These are phyloP conservation scores for Nakazawaea laoshanensis DNA, from an alignment of 805 yeast species.

Conservation along the genomic window DNA sequence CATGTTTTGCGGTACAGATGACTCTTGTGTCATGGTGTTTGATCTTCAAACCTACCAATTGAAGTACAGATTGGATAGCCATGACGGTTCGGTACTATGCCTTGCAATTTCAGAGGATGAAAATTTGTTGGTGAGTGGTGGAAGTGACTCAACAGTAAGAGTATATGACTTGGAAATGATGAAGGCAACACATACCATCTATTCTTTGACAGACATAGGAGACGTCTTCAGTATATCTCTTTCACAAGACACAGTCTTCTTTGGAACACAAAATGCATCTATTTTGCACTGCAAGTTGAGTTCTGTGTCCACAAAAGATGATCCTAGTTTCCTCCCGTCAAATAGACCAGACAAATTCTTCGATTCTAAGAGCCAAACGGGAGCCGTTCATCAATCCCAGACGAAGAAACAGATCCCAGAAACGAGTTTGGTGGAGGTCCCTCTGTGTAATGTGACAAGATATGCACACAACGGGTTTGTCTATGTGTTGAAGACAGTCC, in stretches of 20 bases:
- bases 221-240: conserved; percentile 83
- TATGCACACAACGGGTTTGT: conserved; percentile 93
- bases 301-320: conserved; percentile 15
- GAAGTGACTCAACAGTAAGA: conserved; percentile 83
- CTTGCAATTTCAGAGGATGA: conserved; percentile 48
- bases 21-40: conserved; percentile 65
- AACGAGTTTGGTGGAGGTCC: conserved; percentile 53
- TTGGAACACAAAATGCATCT: conserved; percentile 92
- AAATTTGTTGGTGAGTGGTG: conserved; percentile 67
- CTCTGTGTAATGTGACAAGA: conserved; percentile 51
- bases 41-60: conserved; percentile 59
- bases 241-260: conserved; percentile 54
- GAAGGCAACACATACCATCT: conserved; percentile 58
- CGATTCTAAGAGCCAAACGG: conserved; percentile 85
- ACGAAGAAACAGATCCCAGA: conserved; percentile 1
- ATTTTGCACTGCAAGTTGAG: conserved; percentile 58
- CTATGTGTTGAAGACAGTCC: conserved; percentile 48
- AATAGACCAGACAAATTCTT: conserved; percentile 76
- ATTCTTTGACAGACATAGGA: conserved; percentile 83
- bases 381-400: conserved; percentile 20
- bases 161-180: conserved; percentile 62
- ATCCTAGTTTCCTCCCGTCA: conserved; percentile 42
- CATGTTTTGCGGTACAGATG: conserved; percentile 86
- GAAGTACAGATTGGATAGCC: conserved; percentile 47
- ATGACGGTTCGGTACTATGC: conserved; percentile 68